phyloP scores from a whole-genome alignment of 352 stramenopile genomes.

The Thraustochytrium sp. region DNA sequence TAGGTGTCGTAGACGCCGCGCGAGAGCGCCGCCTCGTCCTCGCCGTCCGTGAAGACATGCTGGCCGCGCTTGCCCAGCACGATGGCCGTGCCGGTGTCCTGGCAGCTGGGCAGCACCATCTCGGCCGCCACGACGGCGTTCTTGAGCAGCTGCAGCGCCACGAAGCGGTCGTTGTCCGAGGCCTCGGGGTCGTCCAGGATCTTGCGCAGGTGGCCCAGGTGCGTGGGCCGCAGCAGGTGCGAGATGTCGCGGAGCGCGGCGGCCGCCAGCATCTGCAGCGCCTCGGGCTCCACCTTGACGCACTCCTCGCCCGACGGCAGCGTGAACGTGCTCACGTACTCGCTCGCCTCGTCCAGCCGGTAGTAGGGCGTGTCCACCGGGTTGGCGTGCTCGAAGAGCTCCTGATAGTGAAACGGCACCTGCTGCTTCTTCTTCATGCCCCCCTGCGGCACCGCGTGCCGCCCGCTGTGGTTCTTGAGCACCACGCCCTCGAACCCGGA shows the following conservation, averaged over 20 bases:
- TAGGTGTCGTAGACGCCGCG: conserved; percentile 76
- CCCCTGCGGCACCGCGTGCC: conserved; percentile 10
- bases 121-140: conserved; percentile 79
- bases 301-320: conserved; percentile 55
- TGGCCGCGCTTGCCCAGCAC: conserved; percentile 74
- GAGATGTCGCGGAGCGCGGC: conserved; percentile 74
- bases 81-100: conserved; percentile 81
- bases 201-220: conserved; percentile 68
- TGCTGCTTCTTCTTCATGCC: conserved; percentile 8
- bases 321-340: conserved; percentile 54
- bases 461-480: background rate
- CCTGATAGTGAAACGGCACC: conserved; percentile 54
- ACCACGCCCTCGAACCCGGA: conserved; percentile 16
- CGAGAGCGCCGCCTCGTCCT: conserved; percentile 69
- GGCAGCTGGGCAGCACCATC: conserved; percentile 68
- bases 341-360: conserved; percentile 51
- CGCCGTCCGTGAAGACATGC: conserved; percentile 70
- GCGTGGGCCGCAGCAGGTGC: conserved; percentile 67
- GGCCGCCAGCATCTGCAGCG: conserved; percentile 56
- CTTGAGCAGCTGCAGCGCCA: conserved; percentile 76
- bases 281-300: conserved; percentile 56
- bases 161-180: conserved; percentile 77
- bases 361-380: conserved; percentile 53
- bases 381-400: conserved; percentile 54
- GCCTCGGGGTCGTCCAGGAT: conserved; percentile 80